Evolutionary conservation across 805 yeast genomes (phyloP).

Genomic region (Zygosaccharomyces kombuchaensis): DNA sequence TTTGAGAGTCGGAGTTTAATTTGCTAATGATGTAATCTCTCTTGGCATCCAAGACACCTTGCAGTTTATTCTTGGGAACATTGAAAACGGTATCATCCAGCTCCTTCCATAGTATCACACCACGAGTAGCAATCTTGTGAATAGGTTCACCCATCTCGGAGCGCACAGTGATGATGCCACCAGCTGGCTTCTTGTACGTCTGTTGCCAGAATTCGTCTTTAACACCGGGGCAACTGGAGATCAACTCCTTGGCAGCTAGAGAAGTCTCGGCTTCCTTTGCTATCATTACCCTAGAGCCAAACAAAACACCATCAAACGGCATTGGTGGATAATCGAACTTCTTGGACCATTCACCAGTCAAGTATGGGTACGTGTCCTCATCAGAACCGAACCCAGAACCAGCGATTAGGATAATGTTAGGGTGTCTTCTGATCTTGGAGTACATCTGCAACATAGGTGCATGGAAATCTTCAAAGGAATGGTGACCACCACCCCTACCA

Average conservation of each 20-base stretch:
- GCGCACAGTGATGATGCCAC: constrained; percentile 93
- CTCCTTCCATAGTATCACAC: constrained; percentile 96
- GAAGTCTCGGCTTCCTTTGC: constrained; percentile 96
- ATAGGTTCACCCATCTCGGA: constrained; percentile 99
- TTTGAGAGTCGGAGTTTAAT: constrained; percentile 92
- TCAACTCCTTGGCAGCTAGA: constrained; percentile 87
- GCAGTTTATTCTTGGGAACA: constrained; percentile 82
- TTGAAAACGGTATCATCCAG: constrained; percentile 90
- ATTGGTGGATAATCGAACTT: constrained; percentile 87
- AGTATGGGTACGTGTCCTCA: constrained; percentile 94
- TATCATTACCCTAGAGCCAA: constrained; percentile 96
- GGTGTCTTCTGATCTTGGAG: constrained; percentile 84
- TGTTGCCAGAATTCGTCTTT: constrained; percentile 86
- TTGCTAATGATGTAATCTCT: constrained; percentile 78
- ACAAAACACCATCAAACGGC: constrained; percentile 97
- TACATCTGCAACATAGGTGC: constrained; percentile 96
- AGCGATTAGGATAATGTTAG: constrained; percentile 86
- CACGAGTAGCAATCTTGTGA: constrained; percentile 97
- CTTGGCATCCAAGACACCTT: constrained; percentile 77
- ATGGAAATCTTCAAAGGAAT: constrained; percentile 98
- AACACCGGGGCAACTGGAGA: constrained; percentile 88
- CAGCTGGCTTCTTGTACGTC: constrained; percentile 91
- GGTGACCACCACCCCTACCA: constrained; percentile 99
- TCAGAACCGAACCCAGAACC: constrained; percentile 99
- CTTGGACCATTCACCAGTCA: constrained; percentile 96